A percentile compares a stretch with the other conserved stretches of the same genome.
Conservation (phyloP, 202 grass and related monocot genomes). For the Setaria italica region DNA sequence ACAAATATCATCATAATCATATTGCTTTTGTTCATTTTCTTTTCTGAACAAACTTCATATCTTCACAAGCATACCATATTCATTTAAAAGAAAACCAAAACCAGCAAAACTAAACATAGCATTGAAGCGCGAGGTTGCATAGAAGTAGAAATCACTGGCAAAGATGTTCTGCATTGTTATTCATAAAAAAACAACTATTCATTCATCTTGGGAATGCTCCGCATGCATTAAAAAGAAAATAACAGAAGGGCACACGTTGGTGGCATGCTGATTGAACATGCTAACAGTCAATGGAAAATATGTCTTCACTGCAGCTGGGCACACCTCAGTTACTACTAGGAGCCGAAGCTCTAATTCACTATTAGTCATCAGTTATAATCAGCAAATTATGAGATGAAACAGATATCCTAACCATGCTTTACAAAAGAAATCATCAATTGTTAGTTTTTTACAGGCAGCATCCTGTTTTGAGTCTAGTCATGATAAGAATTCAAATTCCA, state of each 20-base stretch:
- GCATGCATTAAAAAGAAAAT: not conserved
- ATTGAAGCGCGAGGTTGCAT: not conserved
- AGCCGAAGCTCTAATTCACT: not conserved
- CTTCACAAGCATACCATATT: not conserved
- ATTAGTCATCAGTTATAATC: no score
- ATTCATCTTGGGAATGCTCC: not conserved
- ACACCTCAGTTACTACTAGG: not conserved
- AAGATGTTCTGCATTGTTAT: not conserved
- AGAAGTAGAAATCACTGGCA: not conserved
- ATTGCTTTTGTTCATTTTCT: no score
- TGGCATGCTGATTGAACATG: not conserved
- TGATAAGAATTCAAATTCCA: not conserved
- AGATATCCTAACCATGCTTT: not conserved
- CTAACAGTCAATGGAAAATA: not conserved
- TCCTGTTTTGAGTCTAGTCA: not conserved
- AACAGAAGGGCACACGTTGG: not conserved
- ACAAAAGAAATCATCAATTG: not conserved
- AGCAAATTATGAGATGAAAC: not conserved
- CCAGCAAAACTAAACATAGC: not conserved
- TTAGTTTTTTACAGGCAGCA: not conserved
- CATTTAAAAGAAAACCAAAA: not conserved
- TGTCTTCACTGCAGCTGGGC: not conserved
- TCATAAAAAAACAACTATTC: not conserved
- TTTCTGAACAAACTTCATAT: no score
- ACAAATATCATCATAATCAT: no score